Evolutionary conservation across 208 protist genomes (phyloP), one percentile per base, ranked within the genome.

Genomic region (Vickermania ingenoplastis): DNA sequence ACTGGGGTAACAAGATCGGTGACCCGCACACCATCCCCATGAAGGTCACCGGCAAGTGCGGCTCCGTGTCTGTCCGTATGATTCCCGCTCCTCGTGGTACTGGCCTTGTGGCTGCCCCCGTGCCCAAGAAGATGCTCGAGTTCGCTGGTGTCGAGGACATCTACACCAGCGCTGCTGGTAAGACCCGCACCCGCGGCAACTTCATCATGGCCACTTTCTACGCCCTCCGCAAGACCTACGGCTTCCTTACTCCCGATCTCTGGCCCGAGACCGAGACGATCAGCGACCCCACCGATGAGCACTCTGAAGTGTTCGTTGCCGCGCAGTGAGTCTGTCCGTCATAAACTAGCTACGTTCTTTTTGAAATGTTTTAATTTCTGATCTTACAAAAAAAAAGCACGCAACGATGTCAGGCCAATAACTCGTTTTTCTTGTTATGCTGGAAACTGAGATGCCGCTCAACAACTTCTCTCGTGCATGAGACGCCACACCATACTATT

Each of bases 1-100:
- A 99, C 86, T 99, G 98, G 98, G 99, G 99, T 84, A 95, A 86
- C 87, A 99, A 97, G 78, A 91, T 99, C 71, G 99, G 98, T 75
- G 74, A 89, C 22, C 97, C 97, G 58, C 99, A 99, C 93, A 99
- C 99, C 56, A 97, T 99, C 65, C 97, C 98, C 63, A 91, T 76
- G 69, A 99, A 99, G 94, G 94, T 91, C 21, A 97, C 97, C 59
- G 98, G 98, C 70, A 99, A 99, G 86, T 99, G 97, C 75, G 99
- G 99, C 71, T 99, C 97, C 51, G 97, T 99, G 57, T 54, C 71
- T 23, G 89, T 99, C 28, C 87, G 98, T 66, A 86, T 99, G 31
- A 89, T 99, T 52, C 99, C 99, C 48, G 99, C 99, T 24, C 98
- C 99, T 60, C 94, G 97, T 79, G 99, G 99, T 96, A 97, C 98